These are phyloP conservation scores for Leccinum subrobustum DNA, from an alignment of 1,284 basidiomycete species.

Conservation along the genomic window DNA sequence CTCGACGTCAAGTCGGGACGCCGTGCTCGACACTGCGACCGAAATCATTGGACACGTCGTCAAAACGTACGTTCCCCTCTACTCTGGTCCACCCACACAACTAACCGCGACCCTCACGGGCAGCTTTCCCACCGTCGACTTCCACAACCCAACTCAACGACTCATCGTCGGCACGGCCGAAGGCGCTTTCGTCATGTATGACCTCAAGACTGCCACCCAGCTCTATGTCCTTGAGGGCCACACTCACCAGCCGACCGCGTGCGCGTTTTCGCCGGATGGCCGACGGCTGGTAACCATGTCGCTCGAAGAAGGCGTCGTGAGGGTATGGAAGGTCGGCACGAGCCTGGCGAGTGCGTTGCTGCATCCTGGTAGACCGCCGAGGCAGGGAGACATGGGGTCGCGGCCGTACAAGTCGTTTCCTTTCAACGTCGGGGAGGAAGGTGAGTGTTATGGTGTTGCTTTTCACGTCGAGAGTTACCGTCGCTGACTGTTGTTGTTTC, in stretches of 20 bases:
- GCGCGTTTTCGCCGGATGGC: conserved; percentile 92
- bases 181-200: conserved; percentile 93
- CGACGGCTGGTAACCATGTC: conserved; percentile 86
- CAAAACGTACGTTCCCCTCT: conserved; percentile 44
- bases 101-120: neutral
- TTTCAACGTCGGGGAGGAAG: conserved; percentile 70
- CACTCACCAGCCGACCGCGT: conserved; percentile 73
- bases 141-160: conserved; percentile 83
- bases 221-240: conserved; percentile 95
- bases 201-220: conserved; percentile 93
- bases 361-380: conserved; percentile 85
- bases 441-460: conserved; percentile 35
- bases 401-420: conserved; percentile 83
- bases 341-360: conserved; percentile 83
- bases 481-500: neutral
- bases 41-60: conserved; percentile 92
- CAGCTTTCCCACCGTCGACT: conserved; percentile 91
- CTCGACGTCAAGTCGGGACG: conserved; percentile 78
- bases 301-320: conserved; percentile 76
- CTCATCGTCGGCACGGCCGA: conserved; percentile 94
- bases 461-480: no score
- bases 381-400: conserved; percentile 81
- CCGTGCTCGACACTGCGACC: conserved; percentile 87
- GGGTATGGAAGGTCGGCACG: conserved; percentile 89
- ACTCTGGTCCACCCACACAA: neutral